Conservation (phyloP, 441 rosid genomes). For the Adansonia grandidieri region DNA sequence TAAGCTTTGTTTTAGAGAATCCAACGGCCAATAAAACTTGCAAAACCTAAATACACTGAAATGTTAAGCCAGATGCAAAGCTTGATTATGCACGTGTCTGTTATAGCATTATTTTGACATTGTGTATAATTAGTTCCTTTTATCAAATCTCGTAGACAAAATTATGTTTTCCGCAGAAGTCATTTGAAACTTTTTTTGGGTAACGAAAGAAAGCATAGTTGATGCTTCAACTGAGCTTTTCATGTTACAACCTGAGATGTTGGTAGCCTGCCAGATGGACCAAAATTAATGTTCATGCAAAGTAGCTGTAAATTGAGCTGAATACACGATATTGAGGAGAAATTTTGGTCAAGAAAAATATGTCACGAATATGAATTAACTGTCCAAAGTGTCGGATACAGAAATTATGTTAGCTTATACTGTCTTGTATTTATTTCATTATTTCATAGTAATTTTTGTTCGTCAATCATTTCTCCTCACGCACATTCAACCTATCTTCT, state of each 20-base stretch:
- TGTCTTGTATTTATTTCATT: not conserved
- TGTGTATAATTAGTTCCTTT: not conserved
- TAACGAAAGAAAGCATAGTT: no score
- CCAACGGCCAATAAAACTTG: not conserved
- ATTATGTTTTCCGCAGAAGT: not conserved
- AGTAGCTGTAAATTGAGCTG: not conserved
- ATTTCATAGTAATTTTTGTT: constrained; percentile 2
- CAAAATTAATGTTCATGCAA: not conserved
- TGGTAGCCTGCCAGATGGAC: not conserved
- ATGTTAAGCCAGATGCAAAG: constrained; percentile 6
- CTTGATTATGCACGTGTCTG: not conserved
- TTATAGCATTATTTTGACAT: not conserved
- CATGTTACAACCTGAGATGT: not conserved
- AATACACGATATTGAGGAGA: not conserved
- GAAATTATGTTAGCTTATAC: not conserved
- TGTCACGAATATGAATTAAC: not conserved
- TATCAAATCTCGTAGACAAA: not conserved
- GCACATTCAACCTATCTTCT: not conserved
- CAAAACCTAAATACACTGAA: constrained; percentile 5
- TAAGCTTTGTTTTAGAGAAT: not conserved
- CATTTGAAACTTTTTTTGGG: not conserved
- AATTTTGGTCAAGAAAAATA: constrained; percentile 7
- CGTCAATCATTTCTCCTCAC: not conserved
- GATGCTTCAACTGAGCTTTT: not conserved
- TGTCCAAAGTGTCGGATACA: not conserved